Evolutionary conservation across 2,329 filamentous ascomycete genomes (phyloP), one percentile per base, ranked within the genome.

Genomic region (Didymella glomerata): DNA sequence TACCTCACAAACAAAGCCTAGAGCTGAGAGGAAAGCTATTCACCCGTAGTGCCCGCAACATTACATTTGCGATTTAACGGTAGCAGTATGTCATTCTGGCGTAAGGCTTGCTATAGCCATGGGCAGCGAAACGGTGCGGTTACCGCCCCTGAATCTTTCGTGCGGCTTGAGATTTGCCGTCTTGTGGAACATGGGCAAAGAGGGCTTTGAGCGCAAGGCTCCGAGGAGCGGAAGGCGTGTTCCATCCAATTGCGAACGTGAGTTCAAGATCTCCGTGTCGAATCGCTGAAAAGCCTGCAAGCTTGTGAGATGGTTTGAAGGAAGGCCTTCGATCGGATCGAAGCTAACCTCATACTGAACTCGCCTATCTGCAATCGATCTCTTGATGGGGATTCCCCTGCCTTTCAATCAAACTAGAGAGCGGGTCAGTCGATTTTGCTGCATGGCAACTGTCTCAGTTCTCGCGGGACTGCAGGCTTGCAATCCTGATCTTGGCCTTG

Each of bases 281-380:
- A 49, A 42, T 41, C 30, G 53, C 40, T 54, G 50, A 50, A 54
- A 58, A 60, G 50, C 57, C 46, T 50, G 57, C 57, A 50, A 51
- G 50, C 49, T 49, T 54, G 55, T 41, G 50, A 40, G 46, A 36
- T 54, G 34, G 32, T 47, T 20, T 41, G 47, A 22, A 44, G 48
- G 48, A 42, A 45, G 27, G 32, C 14, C 14, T 54, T 50, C 49
- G 49, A 57, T 54, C 48, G 45, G 48, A 61, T 61, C 58, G 54
- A 32, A 48, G 54, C 58, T 61, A 61, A 50, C 49, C 45, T 38
- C 18, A 57, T 56, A 30, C 24, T 36, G 32, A 18, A 11, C 54
- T 61, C 58, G 58, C 46, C 28, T 61, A 61, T 61, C 58, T 61
- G 46, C 22, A 34, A 22, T 41, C 38, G 30, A 50, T 42, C 48